A percentile compares a stretch with the other conserved stretches of the same genome.
phyloP scores from a whole-genome alignment of 192 early-diverging fungal species.

The Spizellomyces sp. region DNA sequence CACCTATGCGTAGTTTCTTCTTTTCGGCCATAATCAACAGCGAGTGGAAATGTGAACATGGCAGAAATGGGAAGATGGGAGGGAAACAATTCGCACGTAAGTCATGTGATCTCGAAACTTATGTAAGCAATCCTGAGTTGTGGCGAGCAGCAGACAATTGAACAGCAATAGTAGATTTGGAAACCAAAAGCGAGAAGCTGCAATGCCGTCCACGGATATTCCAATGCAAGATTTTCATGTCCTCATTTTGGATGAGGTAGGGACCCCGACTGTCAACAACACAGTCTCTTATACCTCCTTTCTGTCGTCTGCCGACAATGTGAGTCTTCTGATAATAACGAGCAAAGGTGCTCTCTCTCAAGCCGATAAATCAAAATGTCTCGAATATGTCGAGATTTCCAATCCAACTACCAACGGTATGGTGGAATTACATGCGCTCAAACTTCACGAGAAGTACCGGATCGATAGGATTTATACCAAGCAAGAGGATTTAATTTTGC shows the following conservation, averaged over 20 bases:
- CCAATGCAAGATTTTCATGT: no score
- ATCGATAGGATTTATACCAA: slow-evolving; percentile 47
- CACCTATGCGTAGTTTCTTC: slow-evolving; percentile 18
- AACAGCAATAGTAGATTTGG: no score
- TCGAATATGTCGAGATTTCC: slow-evolving; percentile 31
- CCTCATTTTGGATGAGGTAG: slow-evolving; percentile 33
- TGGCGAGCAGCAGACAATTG: no score
- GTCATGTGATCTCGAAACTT: no score
- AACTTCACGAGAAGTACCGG: slow-evolving; percentile 34
- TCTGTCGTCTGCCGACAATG: slow-evolving; percentile 10
- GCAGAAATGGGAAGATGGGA: no score
- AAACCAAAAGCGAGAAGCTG: no score
- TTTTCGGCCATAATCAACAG: not conserved
- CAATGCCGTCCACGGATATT: no score
- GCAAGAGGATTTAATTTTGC: slow-evolving; percentile 48
- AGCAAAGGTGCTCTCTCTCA: slow-evolving; percentile 24
- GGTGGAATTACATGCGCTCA: slow-evolving; percentile 32
- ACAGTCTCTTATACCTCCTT: slow-evolving; percentile 27
- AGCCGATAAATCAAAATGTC: slow-evolving; percentile 8
- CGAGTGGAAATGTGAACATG: no score
- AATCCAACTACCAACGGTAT: slow-evolving; percentile 30
- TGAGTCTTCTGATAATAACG: slow-evolving; percentile 30
- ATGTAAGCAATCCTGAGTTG: no score
- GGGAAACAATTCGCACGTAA: no score
- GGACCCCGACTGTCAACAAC: slow-evolving; percentile 33